Percentiles rank a stretch among this genome's conserved stretches.
These are phyloP conservation scores for Sclerospora graminicola DNA, from an alignment of 352 stramenopile genomes.

Conservation along the genomic window DNA sequence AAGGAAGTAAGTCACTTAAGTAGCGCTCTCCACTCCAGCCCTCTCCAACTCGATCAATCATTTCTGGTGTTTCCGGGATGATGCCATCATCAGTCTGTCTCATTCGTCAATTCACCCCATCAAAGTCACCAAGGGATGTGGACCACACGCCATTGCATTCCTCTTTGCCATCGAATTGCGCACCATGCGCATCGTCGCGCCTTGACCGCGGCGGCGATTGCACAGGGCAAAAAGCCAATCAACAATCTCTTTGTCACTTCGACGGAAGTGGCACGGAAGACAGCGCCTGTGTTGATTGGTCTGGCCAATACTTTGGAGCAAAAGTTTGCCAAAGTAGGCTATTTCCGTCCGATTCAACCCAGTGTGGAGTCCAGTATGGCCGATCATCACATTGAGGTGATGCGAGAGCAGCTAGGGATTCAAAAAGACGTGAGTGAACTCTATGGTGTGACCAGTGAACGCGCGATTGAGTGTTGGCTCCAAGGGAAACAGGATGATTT, in stretches of 20 bases:
- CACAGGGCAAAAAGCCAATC: slow-evolving; percentile 35
- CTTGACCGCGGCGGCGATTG: slow-evolving; percentile 27
- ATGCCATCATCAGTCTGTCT: too few species aligned
- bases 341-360: slow-evolving; percentile 70
- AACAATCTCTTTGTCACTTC: slow-evolving; percentile 62
- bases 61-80: too few species aligned
- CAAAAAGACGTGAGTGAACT: slow-evolving; percentile 26
- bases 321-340: slow-evolving; percentile 60
- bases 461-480: slow-evolving; percentile 41
- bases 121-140: too few species aligned
- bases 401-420: slow-evolving; percentile 51
- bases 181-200: slow-evolving; percentile 8
- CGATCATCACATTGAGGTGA: slow-evolving; percentile 67
- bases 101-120: too few species aligned
- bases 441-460: slow-evolving; percentile 49
- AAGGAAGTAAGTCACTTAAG: too few species aligned
- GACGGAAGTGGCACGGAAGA: slow-evolving; percentile 49
- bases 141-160: too few species aligned
- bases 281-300: slow-evolving; percentile 56
- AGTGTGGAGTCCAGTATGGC: slow-evolving; percentile 11
- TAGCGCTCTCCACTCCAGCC: too few species aligned
- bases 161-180: not conserved
- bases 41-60: too few species aligned
- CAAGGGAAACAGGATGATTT: slow-evolving; percentile 53
- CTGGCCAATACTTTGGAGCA: slow-evolving; percentile 61